Evolutionary conservation across 495 filamentous ascomycete genomes (phyloP), one percentile per base, ranked within the genome.

Genomic region (Xylaria bambusicola): DNA sequence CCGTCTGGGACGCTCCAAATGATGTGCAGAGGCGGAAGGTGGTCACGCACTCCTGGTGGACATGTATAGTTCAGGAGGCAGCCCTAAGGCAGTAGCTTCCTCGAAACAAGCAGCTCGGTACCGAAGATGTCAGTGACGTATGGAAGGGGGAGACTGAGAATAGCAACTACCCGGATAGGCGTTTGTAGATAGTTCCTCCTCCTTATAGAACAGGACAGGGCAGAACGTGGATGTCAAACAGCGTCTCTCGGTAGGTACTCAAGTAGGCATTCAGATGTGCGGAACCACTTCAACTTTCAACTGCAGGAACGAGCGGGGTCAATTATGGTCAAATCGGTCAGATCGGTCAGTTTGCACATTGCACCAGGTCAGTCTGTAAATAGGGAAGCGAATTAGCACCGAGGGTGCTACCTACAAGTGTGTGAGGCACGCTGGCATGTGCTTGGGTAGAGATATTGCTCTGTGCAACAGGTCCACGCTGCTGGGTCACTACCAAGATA

Each of bases 401-500:
- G n/a, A n/a, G n/a, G n/a, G n/a, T n/a, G n/a, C n/a, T n/a, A n/a
- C n/a, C n/a, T n/a, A n/a, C n/a, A n/a, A n/a, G n/a, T n/a, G n/a
- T n/a, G n/a, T n/a, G n/a, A n/a, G n/a, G n/a, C n/a, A n/a, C n/a
- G n/a, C n/a, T n/a, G n/a, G n/a, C n/a, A n/a, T n/a, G n/a, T 33
- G 31, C 31, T 10, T 33, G 10, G 31, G 31, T 33, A 33, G 31
- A 33, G 31, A 33, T 38, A 38, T 33, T 33, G 29, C 36, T 13
- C 12, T 58, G 56, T 58, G 36, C 46, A 41, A 58, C 56, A 35
- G 7, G 10, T 44, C 21, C 46, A 42, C 55, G 46, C 33, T 58
- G 46, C 45, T 41, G 47, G 47, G 29, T 5, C 29, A n/a, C n/a
- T n/a, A n/a, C 29, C 29, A 33, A 33, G 29, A 5, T 5, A 33